Evolutionary conservation across 257 asterid species (phyloP), one percentile per base, ranked within the genome.

Genomic region (Ilex aquifolium): DNA sequence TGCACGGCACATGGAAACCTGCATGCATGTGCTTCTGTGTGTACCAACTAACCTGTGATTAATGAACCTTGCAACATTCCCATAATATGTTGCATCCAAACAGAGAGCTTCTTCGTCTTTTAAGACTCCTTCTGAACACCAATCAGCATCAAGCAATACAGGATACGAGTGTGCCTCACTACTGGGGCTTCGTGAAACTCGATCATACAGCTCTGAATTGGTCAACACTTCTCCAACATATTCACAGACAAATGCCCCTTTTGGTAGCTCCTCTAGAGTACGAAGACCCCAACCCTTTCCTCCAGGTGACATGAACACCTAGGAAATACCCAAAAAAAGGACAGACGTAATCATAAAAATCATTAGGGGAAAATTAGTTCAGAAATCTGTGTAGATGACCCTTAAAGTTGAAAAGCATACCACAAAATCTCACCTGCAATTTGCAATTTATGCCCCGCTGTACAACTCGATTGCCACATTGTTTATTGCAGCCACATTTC

Each of bases 391-490:
- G 27, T 53, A 21, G 5, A 15, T 17, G 27, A 6, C 0, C 57
- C 31, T 53, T 29, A 53, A 15, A 53, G 5, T 6, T 53, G 15
- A 2, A 17, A 16, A 15, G 10, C 6, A 53, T 2, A 53, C 4
- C 4, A 55, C 52, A 65, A 32, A 53, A 48, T 62, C 83, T 78
- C 61, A 91, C 96, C 94, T 91, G 87, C 71, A 91, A 65, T 29
- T 83, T 80, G 58, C 80, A 74, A 29, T 87, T 62, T 66, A 88
- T 88, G 59, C 96, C 93, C 58, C 95, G 74, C 64, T 85, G 96
- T 36, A 85, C 93, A 21, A 90, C 89, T 57, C 96, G 82, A 65
- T 90, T 90, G 44, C 93, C 96, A 72, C 97, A 90, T 51, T 62
- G 51, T 85, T 75, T 81, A 42, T 48, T 66, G 76, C 97, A 91